Base-by-base conservation (phyloP, 1,284 basidiomycete species). In the Polyporus tsugae region DNA sequence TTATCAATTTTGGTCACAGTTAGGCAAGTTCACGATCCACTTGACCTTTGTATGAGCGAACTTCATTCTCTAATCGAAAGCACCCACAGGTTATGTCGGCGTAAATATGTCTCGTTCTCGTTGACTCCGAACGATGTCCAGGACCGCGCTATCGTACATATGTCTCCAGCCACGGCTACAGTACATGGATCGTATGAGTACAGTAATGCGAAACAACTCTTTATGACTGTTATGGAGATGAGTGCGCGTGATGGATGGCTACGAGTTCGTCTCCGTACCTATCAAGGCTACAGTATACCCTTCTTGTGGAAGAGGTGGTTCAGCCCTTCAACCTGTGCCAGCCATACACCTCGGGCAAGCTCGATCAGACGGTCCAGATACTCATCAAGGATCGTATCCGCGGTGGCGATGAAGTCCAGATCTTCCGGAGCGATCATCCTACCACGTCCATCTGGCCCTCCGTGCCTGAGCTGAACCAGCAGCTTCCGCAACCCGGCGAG, bases 311-410 rank as follows among this genome's bases (percentile, higher is more conserved):
- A 65, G 58, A 70, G 65, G 29, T 13, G 10, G 33, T 65, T 38
- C 6, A 75, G 46, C 2, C 61, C 71, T 6, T 65, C 55, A 4
- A 61, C 63, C 60, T 75, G 72, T n/a, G 65, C 60, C 2, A 42
- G 60, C 74, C 74, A 75, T 0, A 70, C 65, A 5, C 58, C 55
- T 6, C 44, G 49, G 5, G 66, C 71, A 4, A 75, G 69, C 42
- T 72, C 70, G n/a, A 72, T 46, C 44, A 74, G 29, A 13, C 68
- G 49, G 11, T 68, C 65, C 5, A 74, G 36, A 25, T 71, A 70
- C 13, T 63, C 66, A 9, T 62, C 46, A 9, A 70, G 55, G 15
- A 75, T 65, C 22, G 55, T 55, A 5, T 72, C 65, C 36, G 60
- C 15, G 7, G 66, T 46, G 41, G 60, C 70, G 19, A 70, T 41